These are phyloP conservation scores for Chlamydomonas sp. DNA, from an alignment of 139 green algal species.

Conservation along the genomic window DNA sequence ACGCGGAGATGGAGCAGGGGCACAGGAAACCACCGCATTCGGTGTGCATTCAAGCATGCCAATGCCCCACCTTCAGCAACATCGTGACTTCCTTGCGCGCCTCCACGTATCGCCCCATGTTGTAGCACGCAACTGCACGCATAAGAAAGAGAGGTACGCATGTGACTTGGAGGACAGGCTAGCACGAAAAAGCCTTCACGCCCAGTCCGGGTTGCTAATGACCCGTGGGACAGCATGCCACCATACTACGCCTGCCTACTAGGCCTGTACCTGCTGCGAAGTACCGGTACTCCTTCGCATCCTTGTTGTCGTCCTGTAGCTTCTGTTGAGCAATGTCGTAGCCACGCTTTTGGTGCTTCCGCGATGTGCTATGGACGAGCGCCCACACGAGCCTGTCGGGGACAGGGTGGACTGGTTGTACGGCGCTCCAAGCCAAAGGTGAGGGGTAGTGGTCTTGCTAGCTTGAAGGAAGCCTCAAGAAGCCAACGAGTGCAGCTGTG, in stretches of 20 bases:
- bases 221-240: too few relatives aligned
- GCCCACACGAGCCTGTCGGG: conserved; percentile 13
- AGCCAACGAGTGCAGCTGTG: neutral
- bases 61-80: conserved; percentile 14
- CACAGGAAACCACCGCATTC: neutral
- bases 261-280: conserved; percentile 8
- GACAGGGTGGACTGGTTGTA: neutral
- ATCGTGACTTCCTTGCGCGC: conserved; percentile 13
- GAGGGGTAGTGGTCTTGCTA: neutral
- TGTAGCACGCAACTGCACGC: conserved; percentile 29
- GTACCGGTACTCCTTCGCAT: conserved; percentile 25
- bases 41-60: neutral
- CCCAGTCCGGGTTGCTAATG: too few relatives aligned
- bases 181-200: too few relatives aligned
- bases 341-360: neutral
- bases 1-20: neutral
- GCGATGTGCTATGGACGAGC: neutral
- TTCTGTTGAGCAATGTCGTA: neutral
- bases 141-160: too few relatives aligned
- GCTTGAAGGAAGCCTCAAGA: neutral
- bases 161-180: neutral
- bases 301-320: conserved; percentile 10
- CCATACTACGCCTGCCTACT: neutral
- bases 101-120: conserved; percentile 32
- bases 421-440: neutral